phyloP scores from a whole-genome alignment of 805 yeast genomes.

The Teunomyces funiuensis region DNA sequence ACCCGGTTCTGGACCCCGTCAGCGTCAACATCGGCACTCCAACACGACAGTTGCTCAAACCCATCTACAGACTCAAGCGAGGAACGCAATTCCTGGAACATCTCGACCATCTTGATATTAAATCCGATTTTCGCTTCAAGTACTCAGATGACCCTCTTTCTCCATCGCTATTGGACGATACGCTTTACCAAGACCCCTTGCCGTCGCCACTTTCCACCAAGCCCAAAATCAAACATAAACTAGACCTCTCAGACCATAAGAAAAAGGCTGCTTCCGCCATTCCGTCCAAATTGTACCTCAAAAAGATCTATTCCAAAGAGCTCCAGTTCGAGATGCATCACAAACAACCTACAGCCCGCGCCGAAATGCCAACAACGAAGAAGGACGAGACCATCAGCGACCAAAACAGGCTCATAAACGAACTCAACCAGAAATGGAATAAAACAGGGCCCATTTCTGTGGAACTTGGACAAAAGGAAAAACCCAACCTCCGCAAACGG shows the following conservation, averaged over 20 bases:
- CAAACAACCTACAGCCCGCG: conserved; percentile 6
- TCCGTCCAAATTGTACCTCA: conserved; percentile 20
- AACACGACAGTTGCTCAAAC: conserved; percentile 16
- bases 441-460: conserved; percentile 16
- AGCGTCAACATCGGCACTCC: conserved; percentile 2
- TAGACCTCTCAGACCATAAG: conserved; percentile 20
- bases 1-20: conserved; percentile 19
- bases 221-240: conserved; percentile 14
- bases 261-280: neutral
- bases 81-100: conserved; percentile 2
- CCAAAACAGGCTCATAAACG: conserved; percentile 29
- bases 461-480: conserved; percentile 1
- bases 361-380: conserved; percentile 1
- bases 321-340: conserved; percentile 35
- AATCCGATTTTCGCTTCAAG: conserved; percentile 25
- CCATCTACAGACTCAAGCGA: conserved; percentile 12
- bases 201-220: neutral
- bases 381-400: neutral
- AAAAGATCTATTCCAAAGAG: conserved; percentile 38
- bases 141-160: conserved; percentile 24
- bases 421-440: conserved; percentile 43
- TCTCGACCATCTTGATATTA: conserved; percentile 11
- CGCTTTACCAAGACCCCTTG: neutral
- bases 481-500: conserved; percentile 3
- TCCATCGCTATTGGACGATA: conserved; percentile 20